Evolutionary conservation across 1,139 yeast species (phyloP).

Genomic region (Candida sp.): DNA sequence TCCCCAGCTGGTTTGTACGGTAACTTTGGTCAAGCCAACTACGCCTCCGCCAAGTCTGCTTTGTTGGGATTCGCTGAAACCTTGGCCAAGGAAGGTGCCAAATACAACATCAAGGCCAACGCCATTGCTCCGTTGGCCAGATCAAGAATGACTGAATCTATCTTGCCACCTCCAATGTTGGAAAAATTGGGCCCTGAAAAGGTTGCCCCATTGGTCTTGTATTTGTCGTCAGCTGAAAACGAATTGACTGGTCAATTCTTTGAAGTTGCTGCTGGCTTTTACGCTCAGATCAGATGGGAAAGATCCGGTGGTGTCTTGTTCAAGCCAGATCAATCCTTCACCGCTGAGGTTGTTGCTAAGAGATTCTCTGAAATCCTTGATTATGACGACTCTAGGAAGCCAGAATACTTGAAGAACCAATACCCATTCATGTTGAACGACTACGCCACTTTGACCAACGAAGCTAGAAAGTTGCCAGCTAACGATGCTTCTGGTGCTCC

Average conservation of each 20-base stretch:
- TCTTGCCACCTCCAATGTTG: slow-evolving; percentile 85
- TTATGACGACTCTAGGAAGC: slow-evolving; percentile 58
- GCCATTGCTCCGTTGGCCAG: slow-evolving; percentile 95
- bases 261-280: slow-evolving; percentile 96
- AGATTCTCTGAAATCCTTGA: slow-evolving; percentile 68
- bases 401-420: slow-evolving; percentile 58
- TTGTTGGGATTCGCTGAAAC: slow-evolving; percentile 94
- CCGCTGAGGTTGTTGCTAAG: slow-evolving; percentile 84
- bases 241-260: slow-evolving; percentile 72
- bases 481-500: slow-evolving; percentile 62
- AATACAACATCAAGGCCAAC: slow-evolving; percentile 82
- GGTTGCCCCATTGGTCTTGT: slow-evolving; percentile 89
- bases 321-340: slow-evolving; percentile 76
- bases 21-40: slow-evolving; percentile 96
- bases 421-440: slow-evolving; percentile 71
- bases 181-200: slow-evolving; percentile 85
- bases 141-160: slow-evolving; percentile 93
- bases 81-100: slow-evolving; percentile 91
- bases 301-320: slow-evolving; percentile 86
- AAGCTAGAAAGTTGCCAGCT: slow-evolving; percentile 55
- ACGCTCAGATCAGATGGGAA: slow-evolving; percentile 94
- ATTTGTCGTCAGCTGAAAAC: slow-evolving; percentile 70
- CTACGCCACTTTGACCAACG: slow-evolving; percentile 56
- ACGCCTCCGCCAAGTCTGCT: slow-evolving; percentile 93
- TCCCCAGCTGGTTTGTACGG: slow-evolving; percentile 98